phyloP scores from a whole-genome alignment of 1,139 yeast species.

The Blastobotrys raffinosifermentans region DNA sequence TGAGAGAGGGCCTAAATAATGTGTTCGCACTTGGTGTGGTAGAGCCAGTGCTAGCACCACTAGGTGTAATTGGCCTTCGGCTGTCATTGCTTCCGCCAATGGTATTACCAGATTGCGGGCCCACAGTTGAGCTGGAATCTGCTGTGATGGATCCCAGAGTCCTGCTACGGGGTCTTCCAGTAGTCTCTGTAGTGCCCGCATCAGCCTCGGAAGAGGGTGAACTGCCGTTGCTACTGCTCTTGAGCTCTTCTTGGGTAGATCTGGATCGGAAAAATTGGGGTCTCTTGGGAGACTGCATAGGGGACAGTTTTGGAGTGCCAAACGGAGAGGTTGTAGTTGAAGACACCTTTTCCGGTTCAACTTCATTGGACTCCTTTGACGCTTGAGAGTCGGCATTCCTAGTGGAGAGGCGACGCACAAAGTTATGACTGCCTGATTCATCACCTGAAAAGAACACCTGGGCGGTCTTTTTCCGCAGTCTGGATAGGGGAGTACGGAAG shows the following conservation, averaged over 20 bases:
- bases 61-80: slow-evolving; percentile 4
- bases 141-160: slow-evolving; percentile 20
- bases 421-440: neutral
- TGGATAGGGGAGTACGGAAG: slow-evolving; percentile 15
- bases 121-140: slow-evolving; percentile 6
- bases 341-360: neutral
- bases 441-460: slow-evolving; percentile 15
- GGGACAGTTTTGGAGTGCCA: too few species aligned
- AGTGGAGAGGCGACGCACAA: neutral
- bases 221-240: slow-evolving; percentile 5
- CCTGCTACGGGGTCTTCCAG: slow-evolving; percentile 19
- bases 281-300: too few species aligned
- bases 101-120: slow-evolving; percentile 7
- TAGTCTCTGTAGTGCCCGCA: slow-evolving; percentile 2
- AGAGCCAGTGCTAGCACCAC: neutral
- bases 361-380: neutral
- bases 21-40: slow-evolving; percentile 3
- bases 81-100: slow-evolving; percentile 2
- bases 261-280: slow-evolving; percentile 9
- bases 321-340: too few species aligned
- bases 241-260: slow-evolving; percentile 11
- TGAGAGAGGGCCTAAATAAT: slow-evolving; percentile 15
- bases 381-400: neutral
- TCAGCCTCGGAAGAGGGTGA: slow-evolving; percentile 1
- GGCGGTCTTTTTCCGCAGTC: slow-evolving; percentile 16